Evolutionary conservation across 345 rosid genomes (phyloP).

Genomic region (Pugionium dolabratum): DNA sequence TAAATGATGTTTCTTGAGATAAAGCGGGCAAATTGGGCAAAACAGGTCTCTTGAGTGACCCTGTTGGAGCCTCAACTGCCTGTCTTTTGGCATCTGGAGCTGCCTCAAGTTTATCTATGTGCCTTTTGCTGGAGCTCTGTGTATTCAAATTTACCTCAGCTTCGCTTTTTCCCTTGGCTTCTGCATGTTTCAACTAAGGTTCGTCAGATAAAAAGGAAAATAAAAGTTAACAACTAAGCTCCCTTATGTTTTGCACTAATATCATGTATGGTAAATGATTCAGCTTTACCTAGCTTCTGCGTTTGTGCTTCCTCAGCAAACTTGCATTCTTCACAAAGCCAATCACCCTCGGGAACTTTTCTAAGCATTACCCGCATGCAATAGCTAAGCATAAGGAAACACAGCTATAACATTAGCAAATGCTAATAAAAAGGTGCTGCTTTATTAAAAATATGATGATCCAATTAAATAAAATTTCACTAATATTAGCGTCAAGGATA

Average conservation of each 20-base stretch:
- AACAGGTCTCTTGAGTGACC: conserved; percentile 64
- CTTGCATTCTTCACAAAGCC: conserved; percentile 98
- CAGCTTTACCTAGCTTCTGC: conserved; percentile 65
- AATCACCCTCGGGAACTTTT: conserved; percentile 83
- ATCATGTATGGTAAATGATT: neutral
- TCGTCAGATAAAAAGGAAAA: conserved; percentile 25
- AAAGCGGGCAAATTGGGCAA: conserved; percentile 49
- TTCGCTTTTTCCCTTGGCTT: conserved; percentile 53
- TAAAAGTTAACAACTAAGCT: neutral
- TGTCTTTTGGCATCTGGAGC: conserved; percentile 57
- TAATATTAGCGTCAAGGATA: no score
- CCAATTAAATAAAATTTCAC: neutral
- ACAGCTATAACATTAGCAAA: conserved; percentile 14
- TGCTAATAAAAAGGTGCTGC: conserved; percentile 14
- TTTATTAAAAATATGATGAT: conserved; percentile 15
- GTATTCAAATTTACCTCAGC: conserved; percentile 38
- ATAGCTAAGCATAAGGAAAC: conserved; percentile 59
- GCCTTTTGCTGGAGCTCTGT: conserved; percentile 58
- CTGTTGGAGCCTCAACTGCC: conserved; percentile 56
- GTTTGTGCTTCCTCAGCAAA: conserved; percentile 65
- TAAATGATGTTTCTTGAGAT: conserved; percentile 60
- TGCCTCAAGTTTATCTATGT: conserved; percentile 54
- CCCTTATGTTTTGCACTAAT: no score
- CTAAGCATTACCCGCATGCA: conserved; percentile 93
- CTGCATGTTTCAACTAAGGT: conserved; percentile 50